phyloP scores from a whole-genome alignment of 305 asterid genomes.

The Withania somnifera region DNA sequence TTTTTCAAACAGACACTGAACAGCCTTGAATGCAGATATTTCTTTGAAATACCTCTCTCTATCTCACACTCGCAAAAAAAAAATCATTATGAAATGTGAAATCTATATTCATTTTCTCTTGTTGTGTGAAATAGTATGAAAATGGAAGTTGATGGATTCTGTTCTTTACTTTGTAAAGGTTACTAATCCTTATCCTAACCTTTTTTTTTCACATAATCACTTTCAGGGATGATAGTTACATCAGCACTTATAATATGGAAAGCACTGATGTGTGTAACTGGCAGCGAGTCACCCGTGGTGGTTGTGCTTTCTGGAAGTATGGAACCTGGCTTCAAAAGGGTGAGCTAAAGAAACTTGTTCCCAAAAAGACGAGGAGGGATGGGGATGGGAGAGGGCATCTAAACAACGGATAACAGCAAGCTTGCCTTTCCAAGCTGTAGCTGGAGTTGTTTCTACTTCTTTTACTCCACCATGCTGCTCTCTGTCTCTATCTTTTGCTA shows the following conservation, averaged over 20 bases:
- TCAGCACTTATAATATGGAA: conserved; percentile 96
- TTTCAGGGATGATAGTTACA: conserved; percentile 83
- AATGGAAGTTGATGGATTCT: neutral
- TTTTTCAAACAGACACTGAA: neutral
- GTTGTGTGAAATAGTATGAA: neutral
- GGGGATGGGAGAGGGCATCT: neutral
- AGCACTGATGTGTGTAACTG: conserved; percentile 83
- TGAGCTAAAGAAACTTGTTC: conserved; percentile 20
- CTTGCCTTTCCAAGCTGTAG: neutral
- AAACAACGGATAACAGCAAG: neutral
- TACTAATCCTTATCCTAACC: neutral
- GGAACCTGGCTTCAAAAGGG: conserved; percentile 98
- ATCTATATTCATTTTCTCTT: neutral
- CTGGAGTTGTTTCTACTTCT: neutral
- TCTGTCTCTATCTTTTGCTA: neutral
- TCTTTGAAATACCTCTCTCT: neutral
- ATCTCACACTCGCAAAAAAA: neutral
- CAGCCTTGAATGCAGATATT: neutral
- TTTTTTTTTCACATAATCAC: neutral
- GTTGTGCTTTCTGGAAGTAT: conserved; percentile 98
- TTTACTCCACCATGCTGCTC: neutral
- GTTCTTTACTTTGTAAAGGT: neutral
- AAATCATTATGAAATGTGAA: neutral
- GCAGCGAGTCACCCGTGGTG: conserved; percentile 94
- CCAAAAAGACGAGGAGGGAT: neutral